Percentiles rank a stretch among this genome's conserved stretches.
These are phyloP conservation scores for Ormosia semicastrata DNA, from an alignment of 306 rosid genomes.

Conservation along the genomic window DNA sequence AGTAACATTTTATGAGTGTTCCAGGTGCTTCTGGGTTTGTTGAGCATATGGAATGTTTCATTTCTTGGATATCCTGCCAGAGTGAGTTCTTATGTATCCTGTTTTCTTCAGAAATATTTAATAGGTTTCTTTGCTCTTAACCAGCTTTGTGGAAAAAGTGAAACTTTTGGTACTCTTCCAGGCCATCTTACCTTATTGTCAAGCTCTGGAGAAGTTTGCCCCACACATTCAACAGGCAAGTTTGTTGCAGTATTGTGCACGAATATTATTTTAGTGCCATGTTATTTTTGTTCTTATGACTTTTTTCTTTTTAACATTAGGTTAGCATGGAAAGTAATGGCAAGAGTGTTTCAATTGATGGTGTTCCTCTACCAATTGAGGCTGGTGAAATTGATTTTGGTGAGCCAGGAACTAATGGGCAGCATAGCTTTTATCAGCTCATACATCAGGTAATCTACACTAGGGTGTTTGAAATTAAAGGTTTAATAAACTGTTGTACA, in stretches of 20 bases:
- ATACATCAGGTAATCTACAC: slow-evolving; percentile 82
- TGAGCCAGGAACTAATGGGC: slow-evolving; percentile 99
- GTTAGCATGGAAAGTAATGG: slow-evolving; percentile 99
- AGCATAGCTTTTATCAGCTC: slow-evolving; percentile 97
- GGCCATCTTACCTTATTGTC: slow-evolving; percentile 96
- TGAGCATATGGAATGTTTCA: slow-evolving; percentile 94
- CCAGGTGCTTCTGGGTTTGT: slow-evolving; percentile 90
- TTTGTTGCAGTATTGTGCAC: slow-evolving; percentile 15
- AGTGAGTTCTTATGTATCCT: slow-evolving; percentile 49
- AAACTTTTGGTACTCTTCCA: slow-evolving; percentile 31
- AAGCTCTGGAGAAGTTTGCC: slow-evolving; percentile 93
- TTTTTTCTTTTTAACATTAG: slow-evolving; percentile 35
- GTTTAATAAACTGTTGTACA: background rate
- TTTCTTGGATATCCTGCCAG: slow-evolving; percentile 97
- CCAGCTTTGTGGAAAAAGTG: slow-evolving; percentile 14
- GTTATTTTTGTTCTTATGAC: slow-evolving; percentile 13
- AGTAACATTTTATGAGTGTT: slow-evolving; percentile 32
- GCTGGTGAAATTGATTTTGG: slow-evolving; percentile 98
- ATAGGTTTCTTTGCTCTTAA: slow-evolving; percentile 8
- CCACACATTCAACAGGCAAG: slow-evolving; percentile 96
- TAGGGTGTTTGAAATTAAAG: background rate
- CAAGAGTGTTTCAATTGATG: slow-evolving; percentile 95
- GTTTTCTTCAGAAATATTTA: background rate
- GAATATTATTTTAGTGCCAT: background rate
- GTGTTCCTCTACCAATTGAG: slow-evolving; percentile 80